Evolutionary conservation across 148 eudicot species (phyloP).

Genomic region (Arbutus unedo): DNA sequence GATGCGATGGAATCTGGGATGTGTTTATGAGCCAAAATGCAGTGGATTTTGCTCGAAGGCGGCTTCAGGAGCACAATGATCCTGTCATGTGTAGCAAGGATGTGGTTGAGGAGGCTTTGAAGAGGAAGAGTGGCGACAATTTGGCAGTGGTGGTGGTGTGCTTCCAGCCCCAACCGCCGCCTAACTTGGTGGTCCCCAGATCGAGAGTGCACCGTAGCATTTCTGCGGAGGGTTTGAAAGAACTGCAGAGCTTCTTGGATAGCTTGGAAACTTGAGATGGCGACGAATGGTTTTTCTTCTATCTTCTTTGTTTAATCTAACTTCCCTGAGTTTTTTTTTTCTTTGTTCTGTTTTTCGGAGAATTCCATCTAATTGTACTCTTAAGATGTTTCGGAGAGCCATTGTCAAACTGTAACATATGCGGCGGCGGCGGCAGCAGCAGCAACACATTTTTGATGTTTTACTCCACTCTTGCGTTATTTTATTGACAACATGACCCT

Average conservation of each 20-base stretch:
- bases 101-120: slow-evolving; percentile 75
- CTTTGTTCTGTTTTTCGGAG: slow-evolving; percentile 1
- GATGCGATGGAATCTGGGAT: slow-evolving; percentile 93
- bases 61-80: slow-evolving; percentile 86
- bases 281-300: slow-evolving; percentile 17
- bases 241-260: slow-evolving; percentile 81
- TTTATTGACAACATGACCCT: neutral
- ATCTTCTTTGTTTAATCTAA: neutral
- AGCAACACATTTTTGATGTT: neutral
- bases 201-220: slow-evolving; percentile 70
- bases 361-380: neutral
- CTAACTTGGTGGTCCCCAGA: slow-evolving; percentile 62
- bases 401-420: neutral
- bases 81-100: slow-evolving; percentile 72
- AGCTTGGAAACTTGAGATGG: slow-evolving; percentile 47
- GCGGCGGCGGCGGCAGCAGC: neutral
- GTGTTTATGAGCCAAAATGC: slow-evolving; percentile 93
- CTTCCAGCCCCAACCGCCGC: slow-evolving; percentile 68
- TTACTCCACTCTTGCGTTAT: neutral
- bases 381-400: neutral
- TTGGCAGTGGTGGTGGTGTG: slow-evolving; percentile 76
- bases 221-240: slow-evolving; percentile 85
- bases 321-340: neutral
- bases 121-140: slow-evolving; percentile 83
- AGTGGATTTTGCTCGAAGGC: slow-evolving; percentile 82